Percentiles rank a stretch among this genome's conserved stretches.
Conservation (phyloP, 441 rosid genomes). For the Bocquillonia castaneifolia region DNA sequence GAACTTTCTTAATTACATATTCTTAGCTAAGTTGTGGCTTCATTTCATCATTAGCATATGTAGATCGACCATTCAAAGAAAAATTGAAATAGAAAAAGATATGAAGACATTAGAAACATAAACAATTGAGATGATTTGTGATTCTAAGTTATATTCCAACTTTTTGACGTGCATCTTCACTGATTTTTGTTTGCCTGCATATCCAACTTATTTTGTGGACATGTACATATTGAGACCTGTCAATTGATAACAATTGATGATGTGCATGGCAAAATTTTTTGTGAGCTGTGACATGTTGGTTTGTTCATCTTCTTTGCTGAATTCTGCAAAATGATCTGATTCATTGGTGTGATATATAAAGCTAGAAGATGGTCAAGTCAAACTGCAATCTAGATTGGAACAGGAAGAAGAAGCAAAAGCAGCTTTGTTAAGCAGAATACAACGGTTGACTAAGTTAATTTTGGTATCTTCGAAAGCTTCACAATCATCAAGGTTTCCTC, state of each 20-base stretch:
- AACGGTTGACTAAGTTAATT: conserved; percentile 86
- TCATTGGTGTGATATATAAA: conserved; percentile 38
- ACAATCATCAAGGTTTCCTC: conserved; percentile 65
- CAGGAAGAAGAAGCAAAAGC: conserved; percentile 98
- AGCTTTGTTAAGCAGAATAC: conserved; percentile 92
- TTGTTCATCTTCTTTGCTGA: neutral
- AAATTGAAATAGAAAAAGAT: neutral
- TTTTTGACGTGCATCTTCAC: neutral
- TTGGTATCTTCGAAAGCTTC: conserved; percentile 88
- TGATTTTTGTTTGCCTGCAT: neutral
- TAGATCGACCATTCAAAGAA: neutral
- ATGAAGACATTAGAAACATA: no score
- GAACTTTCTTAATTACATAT: neutral
- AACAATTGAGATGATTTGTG: no score
- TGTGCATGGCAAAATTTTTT: neutral
- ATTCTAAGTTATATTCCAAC: neutral
- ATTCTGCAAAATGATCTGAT: conserved; percentile 15
- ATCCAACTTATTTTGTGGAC: neutral
- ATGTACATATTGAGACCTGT: neutral
- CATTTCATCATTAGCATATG: neutral
- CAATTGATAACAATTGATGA: conserved; percentile 13
- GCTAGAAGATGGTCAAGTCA: conserved; percentile 98
- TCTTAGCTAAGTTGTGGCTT: conserved; percentile 3
- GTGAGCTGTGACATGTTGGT: neutral
- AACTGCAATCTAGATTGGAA: conserved; percentile 86